phyloP scores from a whole-genome alignment of 1,284 basidiomycete genomes.

The Volvariella volvacea region DNA sequence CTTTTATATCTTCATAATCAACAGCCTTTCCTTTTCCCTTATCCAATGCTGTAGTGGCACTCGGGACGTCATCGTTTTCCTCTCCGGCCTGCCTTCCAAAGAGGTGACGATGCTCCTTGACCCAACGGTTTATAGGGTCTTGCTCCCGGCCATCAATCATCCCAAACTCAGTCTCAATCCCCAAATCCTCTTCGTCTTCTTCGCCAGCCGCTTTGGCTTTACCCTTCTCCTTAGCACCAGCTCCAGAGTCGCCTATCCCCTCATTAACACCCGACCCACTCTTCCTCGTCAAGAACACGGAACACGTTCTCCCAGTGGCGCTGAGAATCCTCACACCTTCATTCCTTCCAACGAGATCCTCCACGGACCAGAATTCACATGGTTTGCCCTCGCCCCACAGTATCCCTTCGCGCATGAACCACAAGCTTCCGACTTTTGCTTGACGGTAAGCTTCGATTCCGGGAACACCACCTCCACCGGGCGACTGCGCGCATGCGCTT shows the following conservation, averaged over 20 bases:
- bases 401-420: slow-evolving; percentile 63
- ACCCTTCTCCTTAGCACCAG: slow-evolving; percentile 14
- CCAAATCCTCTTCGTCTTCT: slow-evolving; percentile 31
- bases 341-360: slow-evolving; percentile 40
- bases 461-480: slow-evolving; percentile 37
- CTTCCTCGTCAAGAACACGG: slow-evolving; percentile 49
- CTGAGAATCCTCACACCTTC: slow-evolving; percentile 57
- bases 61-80: slow-evolving; percentile 7
- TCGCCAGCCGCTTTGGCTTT: slow-evolving; percentile 17
- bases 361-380: slow-evolving; percentile 68
- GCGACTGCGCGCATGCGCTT: slow-evolving; percentile 37
- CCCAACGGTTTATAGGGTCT: slow-evolving; percentile 60
- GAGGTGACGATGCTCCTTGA: slow-evolving; percentile 43
- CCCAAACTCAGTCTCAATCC: slow-evolving; percentile 57
- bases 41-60: not conserved
- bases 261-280: slow-evolving; percentile 9
- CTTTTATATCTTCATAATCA: slow-evolving; percentile 8
- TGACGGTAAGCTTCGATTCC: slow-evolving; percentile 63
- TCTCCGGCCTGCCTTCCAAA: slow-evolving; percentile 41
- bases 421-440: slow-evolving; percentile 63
- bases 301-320: slow-evolving; percentile 62
- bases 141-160: slow-evolving; percentile 67
- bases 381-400: slow-evolving; percentile 70
- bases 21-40: slow-evolving; percentile 11
- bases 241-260: not conserved